phyloP scores from a whole-genome alignment of 306 rosid species.

The Hippophae tibetana region DNA sequence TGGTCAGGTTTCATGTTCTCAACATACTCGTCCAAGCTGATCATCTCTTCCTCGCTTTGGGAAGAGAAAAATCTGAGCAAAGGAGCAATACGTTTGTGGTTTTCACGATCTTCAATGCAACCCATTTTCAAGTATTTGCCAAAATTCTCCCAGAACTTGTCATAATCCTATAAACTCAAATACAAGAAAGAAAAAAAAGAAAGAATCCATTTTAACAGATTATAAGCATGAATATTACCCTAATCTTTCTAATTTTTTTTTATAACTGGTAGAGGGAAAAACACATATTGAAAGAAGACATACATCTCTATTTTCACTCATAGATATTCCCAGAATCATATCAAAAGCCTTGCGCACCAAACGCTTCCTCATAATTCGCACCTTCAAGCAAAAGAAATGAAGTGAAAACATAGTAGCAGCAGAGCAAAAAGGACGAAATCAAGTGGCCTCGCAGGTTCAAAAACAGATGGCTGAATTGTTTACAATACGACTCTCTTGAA shows the following conservation, averaged over 20 bases:
- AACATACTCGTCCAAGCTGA: conserved; percentile 93
- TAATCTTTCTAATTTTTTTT: no score
- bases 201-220: no score
- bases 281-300: neutral
- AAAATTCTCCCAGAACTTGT: conserved; percentile 84
- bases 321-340: conserved; percentile 89
- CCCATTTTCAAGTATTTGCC: conserved; percentile 92
- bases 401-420: conserved; percentile 6
- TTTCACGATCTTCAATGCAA: conserved; percentile 95
- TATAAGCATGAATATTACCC: no score
- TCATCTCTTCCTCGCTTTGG: conserved; percentile 70
- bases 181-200: no score
- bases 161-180: conserved; percentile 58
- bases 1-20: conserved; percentile 95
- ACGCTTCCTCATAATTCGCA: conserved; percentile 90
- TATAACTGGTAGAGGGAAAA: no score
- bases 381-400: conserved; percentile 41
- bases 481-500: conserved; percentile 95
- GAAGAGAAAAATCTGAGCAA: conserved; percentile 90
- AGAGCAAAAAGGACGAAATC: no score
- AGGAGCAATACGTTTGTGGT: conserved; percentile 95
- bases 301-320: conserved; percentile 86
- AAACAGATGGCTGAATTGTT: conserved; percentile 13
- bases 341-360: conserved; percentile 92
- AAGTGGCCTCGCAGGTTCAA: no score